phyloP scores from a whole-genome alignment of 768 basidiomycete genomes.

The Roridomyces roridus region DNA sequence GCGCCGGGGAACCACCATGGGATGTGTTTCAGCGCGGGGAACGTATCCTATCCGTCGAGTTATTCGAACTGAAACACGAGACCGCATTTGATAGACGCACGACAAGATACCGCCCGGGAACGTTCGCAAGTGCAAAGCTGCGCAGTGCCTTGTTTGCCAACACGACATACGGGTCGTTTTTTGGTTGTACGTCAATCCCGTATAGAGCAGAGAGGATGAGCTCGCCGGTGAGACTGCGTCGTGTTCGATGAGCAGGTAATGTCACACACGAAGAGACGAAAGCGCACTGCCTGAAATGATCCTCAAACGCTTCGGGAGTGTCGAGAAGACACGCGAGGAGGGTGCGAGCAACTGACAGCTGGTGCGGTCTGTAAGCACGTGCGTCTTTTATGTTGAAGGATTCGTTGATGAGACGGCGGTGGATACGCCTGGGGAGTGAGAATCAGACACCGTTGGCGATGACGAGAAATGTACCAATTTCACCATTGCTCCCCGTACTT shows the following conservation, averaged over 20 bases:
- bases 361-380: neutral
- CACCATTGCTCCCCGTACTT: neutral
- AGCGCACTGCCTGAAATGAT: slow-evolving; percentile 32
- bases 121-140: slow-evolving; percentile 26
- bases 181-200: slow-evolving; percentile 29
- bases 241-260: neutral
- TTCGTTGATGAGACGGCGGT: neutral
- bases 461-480: neutral
- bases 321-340: slow-evolving; percentile 30
- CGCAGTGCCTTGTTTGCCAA: slow-evolving; percentile 30
- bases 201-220: slow-evolving; percentile 31
- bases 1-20: slow-evolving; percentile 51
- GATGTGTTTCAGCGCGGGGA: slow-evolving; percentile 28
- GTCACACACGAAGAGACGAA: neutral
- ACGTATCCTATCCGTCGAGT: neutral
- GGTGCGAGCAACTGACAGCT: slow-evolving; percentile 21
- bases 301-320: slow-evolving; percentile 30
- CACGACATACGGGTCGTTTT: slow-evolving; percentile 32
- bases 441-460: neutral
- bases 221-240: slow-evolving; percentile 30
- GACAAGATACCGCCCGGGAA: slow-evolving; percentile 37
- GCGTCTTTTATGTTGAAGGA: neutral
- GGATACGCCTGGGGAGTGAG: neutral
- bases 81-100: slow-evolving; percentile 31
- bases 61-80: neutral